Conservation (phyloP, 2,329 filamentous ascomycete species). For the Paecilomyces niveus region DNA sequence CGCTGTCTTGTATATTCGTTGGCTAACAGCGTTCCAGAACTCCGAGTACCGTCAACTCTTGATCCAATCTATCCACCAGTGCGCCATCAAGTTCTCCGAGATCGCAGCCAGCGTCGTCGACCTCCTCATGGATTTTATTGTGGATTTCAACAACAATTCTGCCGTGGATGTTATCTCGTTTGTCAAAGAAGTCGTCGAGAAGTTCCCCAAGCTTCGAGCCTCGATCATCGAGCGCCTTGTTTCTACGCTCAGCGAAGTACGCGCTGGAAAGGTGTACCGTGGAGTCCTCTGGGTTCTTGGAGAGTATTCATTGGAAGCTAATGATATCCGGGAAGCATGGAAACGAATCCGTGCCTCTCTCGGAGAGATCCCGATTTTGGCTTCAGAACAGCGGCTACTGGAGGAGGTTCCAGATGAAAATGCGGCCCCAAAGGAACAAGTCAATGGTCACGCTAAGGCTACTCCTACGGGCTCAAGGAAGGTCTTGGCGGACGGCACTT, state of each 20-base stretch:
- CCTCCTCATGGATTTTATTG: conserved; percentile 97
- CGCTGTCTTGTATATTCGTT: background rate
- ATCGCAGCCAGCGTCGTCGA: conserved; percentile 95
- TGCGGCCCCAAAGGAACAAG: conserved; percentile 59
- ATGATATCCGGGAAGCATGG: conserved; percentile 93
- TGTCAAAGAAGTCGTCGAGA: conserved; percentile 97
- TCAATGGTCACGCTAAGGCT: conserved; percentile 74
- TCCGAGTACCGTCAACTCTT: conserved; percentile 88
- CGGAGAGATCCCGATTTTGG: conserved; percentile 93
- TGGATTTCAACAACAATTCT: conserved; percentile 94
- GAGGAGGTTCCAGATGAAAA: conserved; percentile 71
- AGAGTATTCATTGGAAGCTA: conserved; percentile 91
- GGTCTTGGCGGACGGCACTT: conserved; percentile 92
- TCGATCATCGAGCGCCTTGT: conserved; percentile 86
- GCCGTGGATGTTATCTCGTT: conserved; percentile 98
- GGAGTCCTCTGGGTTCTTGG: conserved; percentile 97
- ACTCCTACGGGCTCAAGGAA: conserved; percentile 80
- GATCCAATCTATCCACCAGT: conserved; percentile 96
- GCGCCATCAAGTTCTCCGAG: conserved; percentile 98
- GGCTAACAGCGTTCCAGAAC: conserved; percentile 47
- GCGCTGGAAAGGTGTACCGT: conserved; percentile 93
- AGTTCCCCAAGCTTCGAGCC: conserved; percentile 82
- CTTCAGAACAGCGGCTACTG: conserved; percentile 84
- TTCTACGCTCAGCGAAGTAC: conserved; percentile 83
- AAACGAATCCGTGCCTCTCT: conserved; percentile 89